phyloP scores from a whole-genome alignment of 2,329 filamentous ascomycete species.

The Lasiodiplodia hormozganensis region DNA sequence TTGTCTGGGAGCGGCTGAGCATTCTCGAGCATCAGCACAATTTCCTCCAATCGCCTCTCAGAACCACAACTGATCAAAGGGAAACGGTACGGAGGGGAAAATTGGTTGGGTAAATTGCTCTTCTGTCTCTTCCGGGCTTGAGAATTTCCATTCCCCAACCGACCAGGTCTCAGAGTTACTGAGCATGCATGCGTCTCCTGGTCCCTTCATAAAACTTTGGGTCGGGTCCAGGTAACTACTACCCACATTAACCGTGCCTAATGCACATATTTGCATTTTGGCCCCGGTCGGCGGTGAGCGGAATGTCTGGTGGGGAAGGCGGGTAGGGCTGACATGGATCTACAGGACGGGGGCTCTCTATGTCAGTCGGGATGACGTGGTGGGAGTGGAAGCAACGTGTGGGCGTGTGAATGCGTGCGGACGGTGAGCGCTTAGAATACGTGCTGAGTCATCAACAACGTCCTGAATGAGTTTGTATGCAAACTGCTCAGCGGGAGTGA shows the following conservation, averaged over 20 bases:
- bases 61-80: background rate
- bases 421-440: background rate
- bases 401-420: background rate
- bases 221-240: background rate
- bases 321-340: conserved; percentile 12
- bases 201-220: background rate
- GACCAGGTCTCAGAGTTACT: background rate
- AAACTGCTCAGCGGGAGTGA: background rate
- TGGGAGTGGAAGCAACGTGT: background rate
- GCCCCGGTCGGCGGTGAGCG: background rate
- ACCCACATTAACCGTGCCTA: background rate
- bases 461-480: background rate
- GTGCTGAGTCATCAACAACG: too few relatives aligned
- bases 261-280: background rate
- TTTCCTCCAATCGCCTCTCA: background rate
- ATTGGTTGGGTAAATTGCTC: background rate
- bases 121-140: background rate
- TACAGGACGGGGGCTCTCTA: background rate
- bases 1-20: background rate
- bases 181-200: background rate
- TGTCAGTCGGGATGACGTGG: conserved; percentile 1
- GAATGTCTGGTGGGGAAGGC: background rate
- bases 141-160: background rate
- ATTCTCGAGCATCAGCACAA: background rate
- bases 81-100: background rate